Evolutionary conservation across 2,329 filamentous ascomycete species (phyloP).

Genomic region (Fusarium coicis): DNA sequence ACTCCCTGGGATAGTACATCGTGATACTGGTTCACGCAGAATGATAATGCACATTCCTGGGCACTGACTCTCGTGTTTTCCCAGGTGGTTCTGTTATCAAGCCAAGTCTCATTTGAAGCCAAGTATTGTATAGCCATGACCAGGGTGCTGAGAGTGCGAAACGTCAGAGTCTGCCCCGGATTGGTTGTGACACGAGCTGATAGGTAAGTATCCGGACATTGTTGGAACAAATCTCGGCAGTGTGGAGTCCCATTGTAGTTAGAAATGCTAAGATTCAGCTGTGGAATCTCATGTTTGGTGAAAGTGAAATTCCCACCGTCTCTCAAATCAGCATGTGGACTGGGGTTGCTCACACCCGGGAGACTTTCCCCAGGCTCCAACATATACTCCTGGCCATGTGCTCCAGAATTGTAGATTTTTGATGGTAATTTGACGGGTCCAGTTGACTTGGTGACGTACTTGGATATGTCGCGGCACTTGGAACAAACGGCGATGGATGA

Average conservation of each 20-base stretch:
- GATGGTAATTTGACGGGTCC: background rate
- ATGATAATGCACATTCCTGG: conserved; percentile 13
- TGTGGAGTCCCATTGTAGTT: background rate
- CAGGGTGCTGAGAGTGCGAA: background rate
- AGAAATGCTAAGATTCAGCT: background rate
- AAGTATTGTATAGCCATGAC: conserved; percentile 17
- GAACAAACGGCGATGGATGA: conserved; percentile 6
- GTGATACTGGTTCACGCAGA: conserved; percentile 20
- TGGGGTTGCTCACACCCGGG: conserved; percentile 3
- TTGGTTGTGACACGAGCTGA: conserved; percentile 3
- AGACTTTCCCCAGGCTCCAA: background rate
- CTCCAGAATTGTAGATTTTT: background rate
- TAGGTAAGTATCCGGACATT: conserved; percentile 10
- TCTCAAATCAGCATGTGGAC: rapidly evolving
- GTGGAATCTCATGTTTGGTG: background rate
- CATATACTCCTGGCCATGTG: background rate
- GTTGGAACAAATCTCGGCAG: background rate
- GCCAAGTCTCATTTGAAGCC: background rate
- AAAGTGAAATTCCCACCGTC: background rate
- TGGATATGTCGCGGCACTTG: background rate
- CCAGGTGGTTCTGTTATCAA: conserved; percentile 4
- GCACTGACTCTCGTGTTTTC: background rate
- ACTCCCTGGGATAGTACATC: background rate
- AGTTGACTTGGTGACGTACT: background rate
- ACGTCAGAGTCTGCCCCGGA: conserved; percentile 7